Percentiles rank a stretch among this genome's conserved stretches.
These are phyloP conservation scores for Begonia loranthoides DNA, from an alignment of 306 rosid species.

Conservation along the genomic window DNA sequence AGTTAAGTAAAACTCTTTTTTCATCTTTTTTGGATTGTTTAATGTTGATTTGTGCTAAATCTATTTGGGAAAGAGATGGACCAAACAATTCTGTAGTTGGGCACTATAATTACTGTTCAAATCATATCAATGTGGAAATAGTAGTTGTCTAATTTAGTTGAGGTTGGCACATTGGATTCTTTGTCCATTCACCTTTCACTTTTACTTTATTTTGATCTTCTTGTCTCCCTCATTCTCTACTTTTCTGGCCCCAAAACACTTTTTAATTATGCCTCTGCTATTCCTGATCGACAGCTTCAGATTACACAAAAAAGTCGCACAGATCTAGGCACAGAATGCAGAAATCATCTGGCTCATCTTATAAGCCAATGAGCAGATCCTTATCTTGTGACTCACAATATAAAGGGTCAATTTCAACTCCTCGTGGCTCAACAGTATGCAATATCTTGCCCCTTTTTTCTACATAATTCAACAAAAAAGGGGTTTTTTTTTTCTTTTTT, in stretches of 20 bases:
- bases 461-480: not conserved
- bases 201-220: slow-evolving; percentile 23
- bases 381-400: slow-evolving; percentile 88
- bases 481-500: too few relatives aligned
- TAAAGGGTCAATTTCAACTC: slow-evolving; percentile 74
- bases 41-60: not conserved
- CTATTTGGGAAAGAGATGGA: too few relatives aligned
- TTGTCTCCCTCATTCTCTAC: slow-evolving; percentile 28
- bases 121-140: not conserved
- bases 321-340: slow-evolving; percentile 87
- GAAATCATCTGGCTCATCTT: slow-evolving; percentile 80
- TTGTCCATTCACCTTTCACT: slow-evolving; percentile 42
- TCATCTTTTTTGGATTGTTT: not conserved
- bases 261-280: slow-evolving; percentile 28
- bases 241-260: slow-evolving; percentile 9
- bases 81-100: not conserved
- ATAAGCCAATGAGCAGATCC: slow-evolving; percentile 80
- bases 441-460: not conserved
- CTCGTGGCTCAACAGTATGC: slow-evolving; percentile 75
- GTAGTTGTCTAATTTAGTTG: slow-evolving; percentile 6
- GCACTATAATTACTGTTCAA: not conserved
- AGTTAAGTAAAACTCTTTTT: slow-evolving; percentile 11
- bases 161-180: slow-evolving; percentile 76
- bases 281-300: slow-evolving; percentile 62
- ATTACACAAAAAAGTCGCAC: slow-evolving; percentile 87